phyloP scores from a whole-genome alignment of 495 filamentous ascomycete species.

The Penicillium chermesinum region DNA sequence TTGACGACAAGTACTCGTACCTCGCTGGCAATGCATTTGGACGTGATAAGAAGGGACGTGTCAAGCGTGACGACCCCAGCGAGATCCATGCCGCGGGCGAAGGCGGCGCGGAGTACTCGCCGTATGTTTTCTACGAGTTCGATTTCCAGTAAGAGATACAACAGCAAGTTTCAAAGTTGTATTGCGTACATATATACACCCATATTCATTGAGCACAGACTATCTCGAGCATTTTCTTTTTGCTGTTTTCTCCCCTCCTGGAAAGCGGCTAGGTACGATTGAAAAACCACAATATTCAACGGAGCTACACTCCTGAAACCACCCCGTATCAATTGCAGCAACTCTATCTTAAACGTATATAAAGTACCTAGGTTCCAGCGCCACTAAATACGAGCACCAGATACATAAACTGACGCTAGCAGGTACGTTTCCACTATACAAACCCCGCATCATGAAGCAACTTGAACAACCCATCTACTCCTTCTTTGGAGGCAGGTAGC shows the following conservation, averaged over 20 bases:
- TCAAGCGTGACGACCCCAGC: constrained; percentile 81
- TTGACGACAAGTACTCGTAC: constrained; percentile 87
- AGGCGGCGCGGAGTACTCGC: constrained; percentile 80
- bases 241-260: not conserved
- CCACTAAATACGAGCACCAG: not conserved
- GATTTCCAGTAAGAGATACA: constrained; percentile 52
- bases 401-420: not conserved
- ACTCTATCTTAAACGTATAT: too few relatives aligned
- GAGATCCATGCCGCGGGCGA: constrained; percentile 74
- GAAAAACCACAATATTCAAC: not conserved
- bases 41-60: constrained; percentile 85
- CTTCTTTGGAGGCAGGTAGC: constrained; percentile 52
- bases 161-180: not conserved
- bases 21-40: constrained; percentile 93
- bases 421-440: not conserved
- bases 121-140: constrained; percentile 97
- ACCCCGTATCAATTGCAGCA: too few relatives aligned
- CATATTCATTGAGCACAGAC: constrained; percentile 25
- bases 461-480: constrained; percentile 19
- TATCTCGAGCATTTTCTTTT: constrained; percentile 5
- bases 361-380: constrained; percentile 1
- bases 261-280: not conserved
- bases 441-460: not conserved
- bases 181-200: constrained; percentile 32
- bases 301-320: too few relatives aligned